Base-by-base conservation (phyloP, 1,284 basidiomycete genomes). In the Melanopsichium pennsylvanicum region DNA sequence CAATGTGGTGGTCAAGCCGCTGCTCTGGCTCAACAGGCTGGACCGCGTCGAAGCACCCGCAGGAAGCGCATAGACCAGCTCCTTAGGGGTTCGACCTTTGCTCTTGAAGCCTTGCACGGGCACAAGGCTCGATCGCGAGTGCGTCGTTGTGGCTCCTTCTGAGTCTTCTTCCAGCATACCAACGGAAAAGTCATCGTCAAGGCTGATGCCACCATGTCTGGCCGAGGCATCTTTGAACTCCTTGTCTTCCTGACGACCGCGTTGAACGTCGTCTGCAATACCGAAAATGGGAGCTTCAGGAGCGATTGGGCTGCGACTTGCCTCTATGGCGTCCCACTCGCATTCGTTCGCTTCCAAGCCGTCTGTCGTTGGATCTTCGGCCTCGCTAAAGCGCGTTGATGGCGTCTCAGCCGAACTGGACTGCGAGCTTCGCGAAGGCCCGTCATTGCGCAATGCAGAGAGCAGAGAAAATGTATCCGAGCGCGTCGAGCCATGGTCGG, bases 371-470 rank as follows among this genome's bases (percentile, higher is more conserved):
- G 29, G 15, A 19, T 58, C 61, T 27, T 67, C 63, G 15, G 41
- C 26, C n/a, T 67, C 54, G 26, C 64, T 69, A 37, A 58, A 69
- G 8, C 54, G 48, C 8, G 59, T 62, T 4, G 51, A 52, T 6
- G 64, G 59, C 16, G 64, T 69, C 42, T 69, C 64, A 3, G 64
- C 64, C 22, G 59, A 69, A 33, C 58, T 62, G 0, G 64, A 50
- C 21, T 62, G 54, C 21, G 64, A 69, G 19, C 55, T 59, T 12
- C 54, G 26, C 3, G 23, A 23, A 6, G 39, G 64, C 18, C n/a
- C 48, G 13, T 58, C 64, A 22, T 49, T 52, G 25, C 43, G 49
- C 21, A 62, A 34, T 15, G 23, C 41, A 8, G 64, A 68, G 4
- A 54, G 38, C 32, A 57, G 25, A 16, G 64, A 69, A 8, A n/a